Conservation (phyloP, 2,329 filamentous ascomycete species). For the Fonsecaea pedrosoi region DNA sequence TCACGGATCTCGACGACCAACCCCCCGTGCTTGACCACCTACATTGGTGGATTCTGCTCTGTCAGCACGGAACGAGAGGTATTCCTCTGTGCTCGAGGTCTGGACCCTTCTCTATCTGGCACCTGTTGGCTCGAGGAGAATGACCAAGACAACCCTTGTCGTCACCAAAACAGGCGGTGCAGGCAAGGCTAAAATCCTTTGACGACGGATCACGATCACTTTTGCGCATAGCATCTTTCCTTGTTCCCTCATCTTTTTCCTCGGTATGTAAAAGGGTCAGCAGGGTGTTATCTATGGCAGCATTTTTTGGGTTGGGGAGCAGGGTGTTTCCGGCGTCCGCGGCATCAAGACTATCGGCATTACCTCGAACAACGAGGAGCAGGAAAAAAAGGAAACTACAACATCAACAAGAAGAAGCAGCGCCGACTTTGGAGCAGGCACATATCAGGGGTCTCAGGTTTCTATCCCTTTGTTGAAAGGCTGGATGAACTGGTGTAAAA, state of each 20-base stretch:
- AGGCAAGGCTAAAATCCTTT: slow-evolving; percentile 14
- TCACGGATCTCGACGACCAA: background rate
- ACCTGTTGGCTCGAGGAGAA: background rate
- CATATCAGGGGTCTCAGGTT: background rate
- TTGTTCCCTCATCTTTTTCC: slow-evolving; percentile 23
- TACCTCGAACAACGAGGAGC: slow-evolving; percentile 17
- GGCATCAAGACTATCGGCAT: slow-evolving; percentile 14
- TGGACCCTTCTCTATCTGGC: background rate
- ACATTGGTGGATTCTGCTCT: slow-evolving; percentile 3
- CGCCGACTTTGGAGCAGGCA: background rate
- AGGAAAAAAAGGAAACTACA: slow-evolving; percentile 14
- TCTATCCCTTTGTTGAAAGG: background rate
- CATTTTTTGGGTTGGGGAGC: slow-evolving; percentile 30
- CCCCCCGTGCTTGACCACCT: background rate
- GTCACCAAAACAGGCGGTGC: slow-evolving; percentile 2
- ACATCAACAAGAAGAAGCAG: slow-evolving; percentile 1
- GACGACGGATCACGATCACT: slow-evolving; percentile 34
- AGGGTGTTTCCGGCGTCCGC: slow-evolving; percentile 27
- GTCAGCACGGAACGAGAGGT: background rate
- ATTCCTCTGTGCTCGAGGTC: slow-evolving; percentile 7
- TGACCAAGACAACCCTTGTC: background rate
- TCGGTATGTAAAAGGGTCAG: slow-evolving; percentile 30
- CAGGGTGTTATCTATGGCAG: slow-evolving; percentile 31
- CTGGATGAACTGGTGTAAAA: slow-evolving; percentile 25
- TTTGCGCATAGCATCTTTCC: slow-evolving; percentile 23